These are phyloP conservation scores for Puccinia polysora DNA, from an alignment of 1,284 basidiomycete species.

Conservation along the genomic window DNA sequence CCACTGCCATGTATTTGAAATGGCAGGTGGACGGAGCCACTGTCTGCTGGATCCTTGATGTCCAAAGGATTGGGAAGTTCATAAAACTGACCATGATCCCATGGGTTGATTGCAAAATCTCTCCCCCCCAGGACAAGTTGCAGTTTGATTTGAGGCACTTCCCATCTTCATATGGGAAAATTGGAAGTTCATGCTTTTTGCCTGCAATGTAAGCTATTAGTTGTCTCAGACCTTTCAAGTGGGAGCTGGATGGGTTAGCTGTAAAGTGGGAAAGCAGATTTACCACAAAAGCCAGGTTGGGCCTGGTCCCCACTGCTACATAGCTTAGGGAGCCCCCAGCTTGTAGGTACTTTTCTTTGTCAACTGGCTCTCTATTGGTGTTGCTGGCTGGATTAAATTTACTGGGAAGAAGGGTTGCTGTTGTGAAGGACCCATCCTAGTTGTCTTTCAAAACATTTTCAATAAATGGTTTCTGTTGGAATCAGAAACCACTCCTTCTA, in stretches of 20 bases:
- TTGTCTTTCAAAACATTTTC: not conserved
- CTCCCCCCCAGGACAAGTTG: not conserved
- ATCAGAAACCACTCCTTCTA: not conserved
- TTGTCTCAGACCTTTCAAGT: not conserved
- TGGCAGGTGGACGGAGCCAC: no score
- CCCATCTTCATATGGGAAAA: not conserved
- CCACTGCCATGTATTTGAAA: no score
- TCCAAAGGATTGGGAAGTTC: no score
- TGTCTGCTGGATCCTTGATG: no score
- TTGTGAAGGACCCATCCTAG: not conserved
- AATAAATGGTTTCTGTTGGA: not conserved
- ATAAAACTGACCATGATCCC: no score
- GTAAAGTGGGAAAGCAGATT: no score
- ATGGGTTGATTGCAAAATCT: not conserved
- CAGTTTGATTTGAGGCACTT: not conserved
- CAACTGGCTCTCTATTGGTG: not conserved
- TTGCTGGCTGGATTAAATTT: not conserved
- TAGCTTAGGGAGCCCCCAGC: no score
- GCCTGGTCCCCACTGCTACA: no score
- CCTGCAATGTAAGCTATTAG: not conserved
- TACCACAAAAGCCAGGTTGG: no score
- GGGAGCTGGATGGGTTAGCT: no score
- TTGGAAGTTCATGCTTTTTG: not conserved
- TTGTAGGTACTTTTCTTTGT: not conserved
- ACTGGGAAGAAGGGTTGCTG: not conserved